Evolutionary conservation across 495 filamentous ascomycete genomes (phyloP), one percentile per base, ranked within the genome.

Genomic region (Cercophora scortea): DNA sequence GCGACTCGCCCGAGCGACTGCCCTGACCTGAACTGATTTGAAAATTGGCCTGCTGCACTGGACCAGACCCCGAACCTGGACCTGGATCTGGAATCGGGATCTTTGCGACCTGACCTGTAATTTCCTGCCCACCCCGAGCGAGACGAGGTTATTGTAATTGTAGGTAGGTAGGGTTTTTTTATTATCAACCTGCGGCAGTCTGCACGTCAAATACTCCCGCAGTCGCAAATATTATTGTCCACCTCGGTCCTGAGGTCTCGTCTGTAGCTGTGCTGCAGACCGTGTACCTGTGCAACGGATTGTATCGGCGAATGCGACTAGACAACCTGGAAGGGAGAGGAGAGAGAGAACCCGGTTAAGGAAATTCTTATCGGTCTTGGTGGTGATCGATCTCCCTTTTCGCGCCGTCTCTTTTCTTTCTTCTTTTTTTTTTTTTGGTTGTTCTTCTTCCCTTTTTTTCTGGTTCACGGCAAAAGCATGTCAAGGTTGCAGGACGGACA

Each of bases 141-240:
- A 25, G 25, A 25, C 25, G 25, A 25, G 25, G 25, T 25, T 25
- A 25, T 25, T 44, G 56, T 40, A 49, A 51, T 45, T 53, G 46
- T 51, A 54, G 49, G 33, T 0, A 34, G 42, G n/a, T n/a, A n/a
- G n/a, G n/a, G 15, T 2, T 25, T 25, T 25, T 25, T 25, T 25
- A 25, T 25, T 25, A 25, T 25, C 25, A 5, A 25, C 25, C 25
- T 25, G 25, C 5, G 25, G 25, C 25, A 25, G 39, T 33, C 42
- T 32, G 48, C 51, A 55, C 51, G 19, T 46, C 52, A 45, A 56
- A 59, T 56, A 54, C 51, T 51, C 52, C 46, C 52, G 52, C 47
- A 48, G 60, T 60, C 56, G 56, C 53, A 59, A 54, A 50, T 25
- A 25, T 25, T 25, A 2, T 25, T 25, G 25, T 25, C 25, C 25